Percentiles rank a stretch among this genome's conserved stretches.
These are phyloP conservation scores for Hypoxylon sp. DNA, from an alignment of 2,329 filamentous ascomycete genomes.

Conservation along the genomic window DNA sequence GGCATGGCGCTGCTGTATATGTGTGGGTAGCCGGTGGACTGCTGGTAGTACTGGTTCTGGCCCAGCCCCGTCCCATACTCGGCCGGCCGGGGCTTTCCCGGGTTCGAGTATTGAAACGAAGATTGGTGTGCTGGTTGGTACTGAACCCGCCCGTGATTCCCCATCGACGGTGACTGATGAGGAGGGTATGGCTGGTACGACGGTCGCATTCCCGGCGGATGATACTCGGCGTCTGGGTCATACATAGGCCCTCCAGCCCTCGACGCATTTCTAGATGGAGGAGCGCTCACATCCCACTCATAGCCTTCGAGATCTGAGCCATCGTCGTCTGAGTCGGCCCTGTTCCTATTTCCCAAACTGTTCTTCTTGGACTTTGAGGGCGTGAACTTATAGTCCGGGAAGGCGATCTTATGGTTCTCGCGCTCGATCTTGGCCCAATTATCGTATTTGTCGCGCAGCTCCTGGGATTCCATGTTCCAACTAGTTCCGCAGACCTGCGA, in stretches of 20 bases:
- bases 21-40: slow-evolving; percentile 48
- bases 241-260: slow-evolving; percentile 52
- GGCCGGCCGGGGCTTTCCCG: slow-evolving; percentile 57
- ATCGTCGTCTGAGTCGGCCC: slow-evolving; percentile 55
- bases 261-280: slow-evolving; percentile 53
- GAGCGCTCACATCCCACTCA: slow-evolving; percentile 58
- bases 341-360: slow-evolving; percentile 26
- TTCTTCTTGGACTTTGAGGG: slow-evolving; percentile 77
- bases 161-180: slow-evolving; percentile 33
- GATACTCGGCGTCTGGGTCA: slow-evolving; percentile 55
- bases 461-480: slow-evolving; percentile 85
- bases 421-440: slow-evolving; percentile 84
- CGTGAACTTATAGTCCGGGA: slow-evolving; percentile 94
- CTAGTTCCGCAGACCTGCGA: slow-evolving; percentile 89
- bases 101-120: slow-evolving; percentile 56
- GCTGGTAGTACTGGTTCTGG: slow-evolving; percentile 58
- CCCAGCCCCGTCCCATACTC: slow-evolving; percentile 56
- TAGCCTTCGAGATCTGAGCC: slow-evolving; percentile 64
- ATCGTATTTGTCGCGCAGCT: slow-evolving; percentile 82
- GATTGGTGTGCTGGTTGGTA: slow-evolving; percentile 49
- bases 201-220: slow-evolving; percentile 37
- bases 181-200: slow-evolving; percentile 37
- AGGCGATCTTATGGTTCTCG: slow-evolving; percentile 85
- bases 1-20: slow-evolving; percentile 36
- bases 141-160: slow-evolving; percentile 25